Base-by-base conservation (phyloP, 495 filamentous ascomycete species). In the Jackrogersella multiformis region DNA sequence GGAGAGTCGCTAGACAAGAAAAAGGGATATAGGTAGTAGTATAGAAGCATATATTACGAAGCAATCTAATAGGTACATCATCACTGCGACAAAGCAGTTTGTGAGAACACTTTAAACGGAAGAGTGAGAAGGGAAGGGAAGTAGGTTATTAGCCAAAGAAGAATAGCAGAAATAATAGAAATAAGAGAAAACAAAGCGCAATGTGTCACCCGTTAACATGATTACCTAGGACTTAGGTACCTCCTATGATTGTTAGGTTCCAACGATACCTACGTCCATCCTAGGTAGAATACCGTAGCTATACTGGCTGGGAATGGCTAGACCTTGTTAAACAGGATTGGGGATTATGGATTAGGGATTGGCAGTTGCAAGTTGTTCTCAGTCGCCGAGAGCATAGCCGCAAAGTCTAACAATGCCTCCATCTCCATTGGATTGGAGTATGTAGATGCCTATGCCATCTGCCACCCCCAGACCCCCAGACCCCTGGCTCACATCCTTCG, bases 361-460 rank as follows among this genome's bases (percentile, higher is more conserved):
- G n/a, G 9, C 20, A 38, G 55, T 55, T 66, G 61, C 61, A 58
- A 58, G 38, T 51, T 38, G 23, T 41, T 28, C 15, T 35, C 23
- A 38, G 26, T 10, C 23, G 39, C 59, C 59, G 7, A 61, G 49
- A 65, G 53, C 67, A 70, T 66, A 70, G 67, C 67, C 67, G 42
- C 56, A 65, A 57, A 66, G 61, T 62, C 57, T 58, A 70, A 61
- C 54, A 34, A 64, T 16, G 28, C 16, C 48, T 30, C 28, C 30
- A n/a, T 28, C 21, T 39, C 20, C 38, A 1, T 21, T 44, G 21
- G 18, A 16, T 34, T 16, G 18, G 20, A 45, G 21, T 18, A 2
- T 20, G 18, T 13, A 12, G 9, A 23, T 16, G 41, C 18, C 12
- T 21, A 23, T 3, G 28, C 8, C 8, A n/a, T 12, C 15, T 20